Evolutionary conservation across 2,329 filamentous ascomycete species (phyloP), one percentile per base, ranked within the genome.

Genomic region (Graphilbum fragrans): DNA sequence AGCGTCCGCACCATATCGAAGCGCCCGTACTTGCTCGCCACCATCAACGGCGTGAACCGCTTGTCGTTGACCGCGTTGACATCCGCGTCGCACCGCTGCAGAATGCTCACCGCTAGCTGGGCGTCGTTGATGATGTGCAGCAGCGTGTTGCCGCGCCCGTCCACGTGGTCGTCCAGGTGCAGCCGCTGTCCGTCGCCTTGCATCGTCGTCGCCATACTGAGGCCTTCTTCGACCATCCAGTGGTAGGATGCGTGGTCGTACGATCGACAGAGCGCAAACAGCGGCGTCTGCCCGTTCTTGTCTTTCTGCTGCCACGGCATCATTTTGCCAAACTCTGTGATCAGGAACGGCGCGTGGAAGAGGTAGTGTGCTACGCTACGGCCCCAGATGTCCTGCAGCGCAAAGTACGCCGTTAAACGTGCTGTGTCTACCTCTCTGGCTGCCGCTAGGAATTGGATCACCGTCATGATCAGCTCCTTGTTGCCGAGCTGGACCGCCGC

Each of bases 11-110:
- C 90, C 69, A 94, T 86, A 52, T 96, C 92, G 41, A 94, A 82
- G 47, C 92, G 77, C 27, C 92, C 92, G 55, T 96, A 98, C 59
- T 98, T 98, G 71, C 90, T 96, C 8, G 90, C 90, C 47, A 98
- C 83, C 92, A 98, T 98, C 43, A 98, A 68, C 2, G 92, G 81
- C 0, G 93, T 98, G 55, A 98, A 96, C 37, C 77, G 82, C 63
- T 86, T 94, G 52, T 96, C 88, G 55, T 98, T 98, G 9, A 81
- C 83, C 9, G 90, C 88, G 60, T 98, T 98, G 42, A 90, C 85
- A 55, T 98, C 87, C n/a, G 87, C 82, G 51, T 98, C 92, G 60
- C 88, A 94, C 45, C 81, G 74, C 42, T 83, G 74, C 29, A 98
- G 66, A 33, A 96, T 82, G 45, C 76, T 74, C 41, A 79, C 56